Base-by-base conservation (phyloP, 768 basidiomycete genomes). In the Rhodotorula paludigena region DNA sequence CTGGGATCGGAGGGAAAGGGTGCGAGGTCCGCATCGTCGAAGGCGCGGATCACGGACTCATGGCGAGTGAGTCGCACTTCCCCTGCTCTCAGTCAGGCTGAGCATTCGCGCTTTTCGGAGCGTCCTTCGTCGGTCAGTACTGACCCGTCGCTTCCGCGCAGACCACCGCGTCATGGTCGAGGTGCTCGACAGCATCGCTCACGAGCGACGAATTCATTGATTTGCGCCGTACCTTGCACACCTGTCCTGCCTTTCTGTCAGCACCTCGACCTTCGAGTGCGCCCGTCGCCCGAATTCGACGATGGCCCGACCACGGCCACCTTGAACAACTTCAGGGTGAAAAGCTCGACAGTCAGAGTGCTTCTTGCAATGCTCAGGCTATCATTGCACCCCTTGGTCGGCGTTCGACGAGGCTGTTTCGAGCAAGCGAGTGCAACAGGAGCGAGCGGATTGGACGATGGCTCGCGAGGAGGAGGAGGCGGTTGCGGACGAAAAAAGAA, bases 31-130 rank as follows among this genome's bases (percentile, higher is more conserved):
- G 86, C 74, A 86, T 96, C 48, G 86, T 93, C 60, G 85, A 84
- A 74, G 89, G 89, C 44, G 93, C 90, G 28, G 92, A 92, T 73
- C 94, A 99, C 78, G 87, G 86, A 57, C 81, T 99, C 60, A 91
- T 99, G 90, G 96, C 92, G 79, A 87, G 87, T 66, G 49, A 49
- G 57, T 56, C 51, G 16, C n/a, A n/a, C n/a, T n/a, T n/a, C n/a
- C n/a, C n/a, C n/a, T n/a, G n/a, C n/a, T n/a, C n/a, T n/a, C n/a
- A n/a, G n/a, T n/a, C n/a, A n/a, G n/a, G n/a, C n/a, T n/a, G n/a
- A n/a, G n/a, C n/a, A n/a, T n/a, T n/a, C n/a, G 21, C 47, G n/a
- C 33, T 21, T 30, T 48, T 21, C 54, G 28, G 21, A n/a, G 21
- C 2, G 12, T 53, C 3, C 52, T 38, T 45, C 35, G 20, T 23